Conservation (phyloP, 192 early-diverging fungal species). For the Kickxella alabastrina region DNA sequence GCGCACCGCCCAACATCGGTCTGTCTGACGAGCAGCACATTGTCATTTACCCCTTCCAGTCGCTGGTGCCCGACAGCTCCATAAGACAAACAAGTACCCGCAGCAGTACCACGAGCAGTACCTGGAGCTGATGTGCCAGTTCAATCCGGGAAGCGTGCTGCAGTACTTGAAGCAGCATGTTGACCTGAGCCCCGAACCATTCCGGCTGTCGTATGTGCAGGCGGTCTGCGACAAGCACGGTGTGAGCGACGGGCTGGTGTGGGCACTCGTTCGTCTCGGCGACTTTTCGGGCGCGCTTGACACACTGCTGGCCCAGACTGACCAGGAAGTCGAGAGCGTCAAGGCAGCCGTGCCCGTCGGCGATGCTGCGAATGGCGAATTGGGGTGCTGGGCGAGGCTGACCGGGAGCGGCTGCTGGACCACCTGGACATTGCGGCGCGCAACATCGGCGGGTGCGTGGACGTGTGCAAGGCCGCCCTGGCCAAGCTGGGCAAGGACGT, state of each 20-base stretch:
- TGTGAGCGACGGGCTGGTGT: slow-evolving; percentile 39
- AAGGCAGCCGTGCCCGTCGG: slow-evolving; percentile 14
- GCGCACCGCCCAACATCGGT: slow-evolving; percentile 39
- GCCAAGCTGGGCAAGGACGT: slow-evolving; percentile 29
- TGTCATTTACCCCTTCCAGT: slow-evolving; percentile 40
- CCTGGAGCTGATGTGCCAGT: slow-evolving; percentile 40
- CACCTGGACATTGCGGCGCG: slow-evolving; percentile 22
- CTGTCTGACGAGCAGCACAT: slow-evolving; percentile 43
- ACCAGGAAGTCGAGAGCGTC: slow-evolving; percentile 19
- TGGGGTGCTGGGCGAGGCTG: slow-evolving; percentile 14
- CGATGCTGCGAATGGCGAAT: neutral
- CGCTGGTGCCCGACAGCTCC: slow-evolving; percentile 21
- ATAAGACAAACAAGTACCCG: slow-evolving; percentile 19
- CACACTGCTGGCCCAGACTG: slow-evolving; percentile 28
- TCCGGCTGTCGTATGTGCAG: slow-evolving; percentile 32
- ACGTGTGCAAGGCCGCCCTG: slow-evolving; percentile 36
- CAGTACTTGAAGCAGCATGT: slow-evolving; percentile 29
- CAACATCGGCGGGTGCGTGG: slow-evolving; percentile 25
- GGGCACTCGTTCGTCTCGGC: slow-evolving; percentile 39
- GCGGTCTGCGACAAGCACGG: slow-evolving; percentile 18
- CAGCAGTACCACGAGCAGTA: slow-evolving; percentile 43
- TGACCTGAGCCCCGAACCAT: slow-evolving; percentile 35
- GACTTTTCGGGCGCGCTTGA: slow-evolving; percentile 46
- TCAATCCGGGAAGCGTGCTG: slow-evolving; percentile 30
- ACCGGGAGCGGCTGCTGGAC: slow-evolving; percentile 41